Conservation (phyloP, 768 basidiomycete genomes). For the Hygrophoropsis aurantiaca region DNA sequence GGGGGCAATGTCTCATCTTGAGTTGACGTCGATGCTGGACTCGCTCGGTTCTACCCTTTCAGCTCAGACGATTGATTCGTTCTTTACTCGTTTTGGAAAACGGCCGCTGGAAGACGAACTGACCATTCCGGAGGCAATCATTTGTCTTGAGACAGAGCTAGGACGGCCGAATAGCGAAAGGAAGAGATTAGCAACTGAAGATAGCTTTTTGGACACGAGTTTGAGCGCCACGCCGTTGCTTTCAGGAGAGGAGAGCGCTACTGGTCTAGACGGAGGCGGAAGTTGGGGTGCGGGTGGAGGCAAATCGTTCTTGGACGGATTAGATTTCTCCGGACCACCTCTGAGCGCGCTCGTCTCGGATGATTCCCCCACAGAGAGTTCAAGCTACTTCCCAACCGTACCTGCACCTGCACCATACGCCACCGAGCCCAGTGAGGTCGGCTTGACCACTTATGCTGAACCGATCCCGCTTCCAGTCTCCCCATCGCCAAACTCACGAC, state of each 20-base stretch:
- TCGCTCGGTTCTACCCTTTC: slow-evolving; percentile 94
- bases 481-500: slow-evolving; percentile 17
- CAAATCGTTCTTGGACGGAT: slow-evolving; percentile 48
- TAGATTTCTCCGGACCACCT: slow-evolving; percentile 64
- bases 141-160: slow-evolving; percentile 84
- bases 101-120: slow-evolving; percentile 67
- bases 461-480: slow-evolving; percentile 16
- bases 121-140: slow-evolving; percentile 75
- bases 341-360: slow-evolving; percentile 27
- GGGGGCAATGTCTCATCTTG: slow-evolving; percentile 69
- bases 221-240: slow-evolving; percentile 54
- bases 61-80: slow-evolving; percentile 70
- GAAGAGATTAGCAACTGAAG: slow-evolving; percentile 55
- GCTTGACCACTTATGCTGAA: slow-evolving; percentile 35
- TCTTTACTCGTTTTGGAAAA: slow-evolving; percentile 75
- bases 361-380: slow-evolving; percentile 27
- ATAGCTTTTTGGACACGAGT: slow-evolving; percentile 44
- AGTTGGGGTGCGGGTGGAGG: slow-evolving; percentile 11
- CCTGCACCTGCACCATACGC: slow-evolving; percentile 24
- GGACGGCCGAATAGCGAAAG: slow-evolving; percentile 71
- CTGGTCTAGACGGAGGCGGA: too few species aligned
- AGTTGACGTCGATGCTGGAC: slow-evolving; percentile 94
- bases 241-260: slow-evolving; percentile 35
- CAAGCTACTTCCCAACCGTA: background rate
- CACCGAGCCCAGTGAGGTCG: slow-evolving; percentile 50